Evolutionary conservation across 23 red algal species (phyloP), one percentile per base, ranked within the genome.

Genomic region (Gracilaria gracilis): DNA sequence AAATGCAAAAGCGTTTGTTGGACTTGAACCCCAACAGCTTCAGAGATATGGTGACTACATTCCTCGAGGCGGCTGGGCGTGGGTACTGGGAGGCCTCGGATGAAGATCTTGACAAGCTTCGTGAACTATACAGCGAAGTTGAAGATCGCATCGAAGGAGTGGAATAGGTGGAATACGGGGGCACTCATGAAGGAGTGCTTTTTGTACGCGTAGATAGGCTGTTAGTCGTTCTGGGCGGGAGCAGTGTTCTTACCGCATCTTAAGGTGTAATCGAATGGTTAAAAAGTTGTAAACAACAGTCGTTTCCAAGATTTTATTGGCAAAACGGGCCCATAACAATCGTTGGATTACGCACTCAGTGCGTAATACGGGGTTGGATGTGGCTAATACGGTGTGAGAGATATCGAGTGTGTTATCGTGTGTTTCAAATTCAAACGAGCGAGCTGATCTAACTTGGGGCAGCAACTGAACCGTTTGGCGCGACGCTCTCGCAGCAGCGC

Each of bases 61-160:
- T 99, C 71, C 89, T 99, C 1, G 97, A 99, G 83, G 97, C 97
- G 24, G 82, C 95, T 44, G 97, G 97, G 28, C 85, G 97, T 16
- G 92, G 92, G 2, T 99, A 99, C 67, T 96, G 94, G 93, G 93
- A 99, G 36, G 93, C 94, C 35, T 95, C 93, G 34, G 97, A 99
- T 72, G 97, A 99, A 32, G 95, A 99, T 79, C 49, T 99, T 21
- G 97, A 95, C 53, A 85, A 85, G 40, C 79, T 99, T 83, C 86
- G 97, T 35, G 97, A 99, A n/a, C 58, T 99, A 9, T 99, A 99
- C 74, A 93, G 90, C 73, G 93, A 99, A 51, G 91, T 99, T 14
- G 97, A 99, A 82, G 97, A 99, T 72, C 80, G 89, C 34, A 99
- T 99, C 66, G 97, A 99, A 75, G 97, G 97, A 9, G 90, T 99